Percentiles rank a stretch among this genome's conserved stretches.
Conservation (phyloP, 805 yeast genomes). For the Sugiyamaella floridensis region DNA sequence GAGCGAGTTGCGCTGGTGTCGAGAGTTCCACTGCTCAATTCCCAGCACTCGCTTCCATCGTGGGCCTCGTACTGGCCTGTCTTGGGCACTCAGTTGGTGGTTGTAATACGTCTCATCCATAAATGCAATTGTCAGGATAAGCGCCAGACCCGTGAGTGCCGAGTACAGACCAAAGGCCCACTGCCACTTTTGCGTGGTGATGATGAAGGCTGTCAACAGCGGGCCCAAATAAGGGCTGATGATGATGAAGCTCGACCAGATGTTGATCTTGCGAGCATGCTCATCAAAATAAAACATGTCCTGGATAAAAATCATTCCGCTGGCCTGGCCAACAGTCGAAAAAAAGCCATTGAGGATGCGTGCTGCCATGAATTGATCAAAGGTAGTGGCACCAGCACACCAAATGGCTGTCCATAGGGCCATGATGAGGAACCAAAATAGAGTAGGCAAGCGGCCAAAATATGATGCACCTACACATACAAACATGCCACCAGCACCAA, state of each 20-base stretch:
- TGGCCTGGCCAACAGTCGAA: slow-evolving; percentile 4
- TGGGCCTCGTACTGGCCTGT: slow-evolving; percentile 3
- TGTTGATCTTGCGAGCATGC: slow-evolving; percentile 6
- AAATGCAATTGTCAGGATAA: slow-evolving; percentile 2
- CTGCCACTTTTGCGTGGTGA: slow-evolving; percentile 7
- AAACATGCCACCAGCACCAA: slow-evolving; percentile 7
- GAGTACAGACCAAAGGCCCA: slow-evolving; percentile 6
- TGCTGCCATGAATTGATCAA: slow-evolving; percentile 7
- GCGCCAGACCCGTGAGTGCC: slow-evolving; percentile 3
- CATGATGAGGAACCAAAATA: slow-evolving; percentile 6
- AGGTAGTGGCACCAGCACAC: slow-evolving; percentile 5
- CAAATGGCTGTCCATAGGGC: slow-evolving; percentile 9
- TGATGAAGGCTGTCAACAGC: slow-evolving; percentile 3
- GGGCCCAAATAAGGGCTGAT: slow-evolving; percentile 7
- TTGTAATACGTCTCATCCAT: slow-evolving; percentile 9
- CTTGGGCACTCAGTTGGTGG: neutral
- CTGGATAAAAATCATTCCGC: slow-evolving; percentile 10
- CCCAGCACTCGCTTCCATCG: slow-evolving; percentile 5
- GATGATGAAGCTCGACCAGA: slow-evolving; percentile 6
- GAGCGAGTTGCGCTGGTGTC: neutral
- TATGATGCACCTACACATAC: slow-evolving; percentile 1
- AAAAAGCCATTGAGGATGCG: slow-evolving; percentile 5
- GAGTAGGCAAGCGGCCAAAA: slow-evolving; percentile 5
- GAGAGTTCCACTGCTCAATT: slow-evolving; percentile 1
- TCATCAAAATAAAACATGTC: slow-evolving; percentile 5